Evolutionary conservation across 2,329 filamentous ascomycete species (phyloP).

Genomic region (Cladosporium velox): DNA sequence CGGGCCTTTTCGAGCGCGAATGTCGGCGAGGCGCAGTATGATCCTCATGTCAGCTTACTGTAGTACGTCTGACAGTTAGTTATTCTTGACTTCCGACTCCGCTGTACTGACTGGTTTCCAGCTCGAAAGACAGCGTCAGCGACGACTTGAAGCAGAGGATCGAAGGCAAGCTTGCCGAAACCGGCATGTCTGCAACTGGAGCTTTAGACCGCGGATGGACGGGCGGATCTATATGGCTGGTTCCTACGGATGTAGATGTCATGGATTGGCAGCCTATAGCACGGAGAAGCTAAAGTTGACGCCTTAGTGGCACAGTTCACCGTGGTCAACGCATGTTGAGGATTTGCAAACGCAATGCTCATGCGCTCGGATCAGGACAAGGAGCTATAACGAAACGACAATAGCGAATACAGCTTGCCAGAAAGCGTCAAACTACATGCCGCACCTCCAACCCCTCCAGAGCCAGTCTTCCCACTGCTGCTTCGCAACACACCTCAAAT

Average conservation of each 20-base stretch:
- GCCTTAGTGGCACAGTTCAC: not conserved
- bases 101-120: not conserved
- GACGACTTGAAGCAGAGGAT: not conserved
- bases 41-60: constrained; percentile 1
- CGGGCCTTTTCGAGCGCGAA: not conserved
- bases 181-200: not conserved
- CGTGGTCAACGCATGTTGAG: not conserved
- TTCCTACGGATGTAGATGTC: not conserved
- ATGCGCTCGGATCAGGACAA: not conserved
- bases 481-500: not conserved
- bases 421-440: not conserved
- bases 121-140: not conserved
- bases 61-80: not conserved
- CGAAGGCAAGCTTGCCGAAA: not conserved
- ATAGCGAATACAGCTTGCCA: not conserved
- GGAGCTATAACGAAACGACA: not conserved
- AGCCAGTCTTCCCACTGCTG: not conserved
- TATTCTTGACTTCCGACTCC: too few relatives aligned
- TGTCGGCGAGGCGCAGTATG: not conserved
- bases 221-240: not conserved
- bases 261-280: not conserved
- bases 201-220: not conserved
- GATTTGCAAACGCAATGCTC: not conserved
- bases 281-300: not conserved
- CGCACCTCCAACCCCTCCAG: not conserved